Evolutionary conservation across 2,329 filamentous ascomycete species (phyloP), one percentile per base, ranked within the genome.

Genomic region (Aspergillus aculeatus): DNA sequence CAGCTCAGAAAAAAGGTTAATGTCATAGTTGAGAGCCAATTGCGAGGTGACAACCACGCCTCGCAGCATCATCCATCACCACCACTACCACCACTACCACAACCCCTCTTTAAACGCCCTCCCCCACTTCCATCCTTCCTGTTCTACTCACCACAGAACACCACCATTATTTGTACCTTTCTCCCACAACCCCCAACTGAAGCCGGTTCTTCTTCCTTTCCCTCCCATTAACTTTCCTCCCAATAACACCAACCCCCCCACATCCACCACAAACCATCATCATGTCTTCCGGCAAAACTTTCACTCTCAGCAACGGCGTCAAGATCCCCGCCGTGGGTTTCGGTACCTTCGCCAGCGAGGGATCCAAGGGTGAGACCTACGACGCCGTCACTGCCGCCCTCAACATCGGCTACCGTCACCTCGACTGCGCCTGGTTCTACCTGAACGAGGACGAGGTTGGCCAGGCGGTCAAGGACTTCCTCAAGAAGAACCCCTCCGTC

Each of bases 341-440:
- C 68, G 86, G 86, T 66, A 88, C 86, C 66, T 88, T 87, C 69
- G 83, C 85, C 72, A 89, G 83, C 73, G 87, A 90, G 76, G 87
- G 86, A 58, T 71, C 79, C 62, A 78, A 80, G 65, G 84, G 84
- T 44, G 83, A 86, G 77, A 83, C 83, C 49, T 86, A 86, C 78
- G 80, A 77, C 58, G 81, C 81, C 38, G 79, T 81, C 57, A 72
- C 73, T 16, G 79, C 80, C 69, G 83, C 83, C 16, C 76, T 85
- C 47, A 70, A 77, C 57, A 73, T 73, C 52, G 83, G 83, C 47
- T 84, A 84, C 71, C 75, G 83, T 60, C 82, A 84, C 71, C 72
- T 85, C 24, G 83, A 85, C 69, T 83, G 81, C 68, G 83, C 83
- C 48, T 83, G 81, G 78, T 81, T 79, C 69, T 85, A 84, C 66